Evolutionary conservation across 2,329 filamentous ascomycete genomes (phyloP), one percentile per base, ranked within the genome.

Genomic region (Furcasterigmium furcatum): DNA sequence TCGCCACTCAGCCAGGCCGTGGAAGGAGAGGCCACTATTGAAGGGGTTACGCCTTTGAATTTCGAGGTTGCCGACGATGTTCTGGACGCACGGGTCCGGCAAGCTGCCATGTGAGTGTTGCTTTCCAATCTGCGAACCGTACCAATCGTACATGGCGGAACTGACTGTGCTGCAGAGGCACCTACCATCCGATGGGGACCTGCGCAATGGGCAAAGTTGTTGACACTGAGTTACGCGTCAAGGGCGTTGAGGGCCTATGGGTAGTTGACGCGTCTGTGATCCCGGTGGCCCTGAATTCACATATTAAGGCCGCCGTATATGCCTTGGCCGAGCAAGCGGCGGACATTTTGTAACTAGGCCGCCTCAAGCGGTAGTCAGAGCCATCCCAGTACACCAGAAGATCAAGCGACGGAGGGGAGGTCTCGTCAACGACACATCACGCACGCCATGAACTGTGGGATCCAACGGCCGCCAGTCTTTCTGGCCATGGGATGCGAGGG

Each of bases 181-280:
- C 55, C 3, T 61, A 55, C 24, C 57, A 60, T 41, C 52, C 54
- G 1, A 54, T 50, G 25, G 59, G 60, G 2, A 55, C 55, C 7
- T 55, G 55, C 9, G 44, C 59, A 2, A 60, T 64, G 57, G 65
- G 65, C 32, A 65, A 63, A 10, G 77, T 81, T 2, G 58, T 84
- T 36, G 76, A 84, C 55, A 68, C 66, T 0, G 63, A 73, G 39
- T 81, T 83, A 57, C 66, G 71, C 14, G 79, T 84, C 3, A 65
- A 73, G 20, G 78, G 77, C 1, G 72, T 80, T 0, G 55, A 67
- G 2, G 70, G 71, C 0, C 62, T 84, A 36, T 66, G 80, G 4
- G 79, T 83, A 4, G 79, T 84, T 1, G 80, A 84, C 63, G 79
- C 76, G 0, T 74, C 69, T 16, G 64, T 74, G 4, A 82, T 77